Conservation (phyloP, 2,329 filamentous ascomycete species). For the Pseudogymnoascus sp. region DNA sequence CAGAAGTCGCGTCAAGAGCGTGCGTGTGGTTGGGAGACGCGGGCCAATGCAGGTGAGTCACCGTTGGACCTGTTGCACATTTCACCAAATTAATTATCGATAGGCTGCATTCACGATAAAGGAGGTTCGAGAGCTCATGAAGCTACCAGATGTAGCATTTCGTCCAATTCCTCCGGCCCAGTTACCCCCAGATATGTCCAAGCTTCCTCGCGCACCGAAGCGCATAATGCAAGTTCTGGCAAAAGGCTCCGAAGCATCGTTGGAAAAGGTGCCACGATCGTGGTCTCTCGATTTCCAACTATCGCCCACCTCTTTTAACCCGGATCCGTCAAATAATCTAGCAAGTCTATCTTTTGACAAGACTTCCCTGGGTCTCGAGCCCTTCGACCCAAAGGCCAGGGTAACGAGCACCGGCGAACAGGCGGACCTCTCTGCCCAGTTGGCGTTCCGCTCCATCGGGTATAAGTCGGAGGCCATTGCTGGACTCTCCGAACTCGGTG, state of each 20-base stretch:
- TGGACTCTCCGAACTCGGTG: constrained; percentile 64
- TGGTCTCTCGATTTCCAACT: constrained; percentile 85
- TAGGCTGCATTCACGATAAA: constrained; percentile 93
- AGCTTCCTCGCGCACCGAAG: constrained; percentile 66
- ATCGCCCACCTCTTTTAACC: constrained; percentile 62
- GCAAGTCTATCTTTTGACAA: constrained; percentile 61
- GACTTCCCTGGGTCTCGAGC: constrained; percentile 48
- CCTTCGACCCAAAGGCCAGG: constrained; percentile 45
- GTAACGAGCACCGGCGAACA: constrained; percentile 43
- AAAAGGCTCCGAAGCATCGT: constrained; percentile 57
- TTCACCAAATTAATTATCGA: constrained; percentile 8
- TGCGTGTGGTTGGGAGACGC: constrained; percentile 81
- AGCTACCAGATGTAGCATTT: constrained; percentile 65
- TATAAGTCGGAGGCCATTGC: constrained; percentile 76
- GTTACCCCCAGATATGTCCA: constrained; percentile 59
- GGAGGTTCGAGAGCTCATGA: constrained; percentile 81
- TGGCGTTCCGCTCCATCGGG: constrained; percentile 90
- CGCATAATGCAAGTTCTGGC: constrained; percentile 74
- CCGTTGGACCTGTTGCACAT: constrained; percentile 11
- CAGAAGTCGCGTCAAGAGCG: constrained; percentile 66
- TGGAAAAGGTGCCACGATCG: constrained; percentile 47
- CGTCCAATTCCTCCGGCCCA: constrained; percentile 58
- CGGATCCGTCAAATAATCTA: constrained; percentile 35
- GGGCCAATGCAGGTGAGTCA: constrained; percentile 72
- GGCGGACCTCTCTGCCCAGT: constrained; percentile 51